Percentiles rank a stretch among this genome's conserved stretches.
phyloP scores from a whole-genome alignment of 2,329 filamentous ascomycete species.

The Fusarium begoniae region DNA sequence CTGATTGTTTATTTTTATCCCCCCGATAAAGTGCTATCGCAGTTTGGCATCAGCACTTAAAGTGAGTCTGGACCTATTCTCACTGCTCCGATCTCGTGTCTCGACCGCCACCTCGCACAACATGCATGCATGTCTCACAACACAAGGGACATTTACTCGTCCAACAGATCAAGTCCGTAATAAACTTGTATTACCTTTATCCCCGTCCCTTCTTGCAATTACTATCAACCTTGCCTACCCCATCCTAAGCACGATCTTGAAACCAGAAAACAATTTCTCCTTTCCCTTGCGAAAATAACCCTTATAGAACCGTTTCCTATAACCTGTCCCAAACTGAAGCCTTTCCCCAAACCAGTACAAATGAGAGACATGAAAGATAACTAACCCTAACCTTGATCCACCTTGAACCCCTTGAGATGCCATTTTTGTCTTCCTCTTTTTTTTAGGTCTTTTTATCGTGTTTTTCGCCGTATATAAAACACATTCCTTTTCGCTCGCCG shows the following conservation, averaged over 20 bases:
- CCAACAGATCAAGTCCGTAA: slow-evolving; percentile 9
- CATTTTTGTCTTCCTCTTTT: slow-evolving; percentile 25
- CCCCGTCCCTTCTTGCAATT: slow-evolving; percentile 11
- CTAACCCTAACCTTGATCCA: slow-evolving; percentile 22
- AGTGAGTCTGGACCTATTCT: not conserved
- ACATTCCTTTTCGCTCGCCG: slow-evolving; percentile 28
- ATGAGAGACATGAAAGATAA: slow-evolving; percentile 33
- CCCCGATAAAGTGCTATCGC: not conserved
- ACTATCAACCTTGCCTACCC: slow-evolving; percentile 4
- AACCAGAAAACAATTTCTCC: slow-evolving; percentile 38
- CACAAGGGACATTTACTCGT: not conserved
- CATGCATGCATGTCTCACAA: slow-evolving; percentile 3
- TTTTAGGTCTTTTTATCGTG: slow-evolving; percentile 1
- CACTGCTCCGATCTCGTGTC: not conserved
- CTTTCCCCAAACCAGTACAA: slow-evolving; percentile 27
- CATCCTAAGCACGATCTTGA: not conserved
- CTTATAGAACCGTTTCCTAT: slow-evolving; percentile 32
- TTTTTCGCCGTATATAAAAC: slow-evolving; percentile 33
- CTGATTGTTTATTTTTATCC: not conserved
- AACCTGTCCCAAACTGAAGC: slow-evolving; percentile 26
- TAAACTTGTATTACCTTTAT: slow-evolving; percentile 25
- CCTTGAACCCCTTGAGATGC: slow-evolving; percentile 32
- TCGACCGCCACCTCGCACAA: not conserved
- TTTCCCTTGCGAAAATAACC: slow-evolving; percentile 31
- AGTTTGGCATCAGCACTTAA: not conserved